phyloP scores from a whole-genome alignment of 495 filamentous ascomycete genomes.

The Mytilinidion resinicola region DNA sequence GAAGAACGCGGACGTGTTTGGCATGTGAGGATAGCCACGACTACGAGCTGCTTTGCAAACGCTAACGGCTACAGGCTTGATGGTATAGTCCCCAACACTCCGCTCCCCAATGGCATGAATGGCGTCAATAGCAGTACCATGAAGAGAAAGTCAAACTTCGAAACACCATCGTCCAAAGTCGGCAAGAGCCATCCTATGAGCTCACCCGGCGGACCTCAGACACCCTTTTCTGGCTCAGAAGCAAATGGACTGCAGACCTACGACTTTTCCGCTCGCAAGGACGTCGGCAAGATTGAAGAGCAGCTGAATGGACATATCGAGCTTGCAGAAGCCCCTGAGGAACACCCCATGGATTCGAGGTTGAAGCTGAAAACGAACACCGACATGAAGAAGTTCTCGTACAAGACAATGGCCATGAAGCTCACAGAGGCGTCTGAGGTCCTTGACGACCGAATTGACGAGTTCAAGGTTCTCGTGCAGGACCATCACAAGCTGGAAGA shows the following conservation, averaged over 20 bases:
- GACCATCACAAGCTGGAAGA: slow-evolving; percentile 69
- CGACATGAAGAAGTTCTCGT: slow-evolving; percentile 82
- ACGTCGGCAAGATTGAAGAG: slow-evolving; percentile 75
- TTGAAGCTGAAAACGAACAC: slow-evolving; percentile 75
- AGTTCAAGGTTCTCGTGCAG: slow-evolving; percentile 66
- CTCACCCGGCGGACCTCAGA: slow-evolving; percentile 39
- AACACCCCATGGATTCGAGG: slow-evolving; percentile 67
- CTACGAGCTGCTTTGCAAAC: slow-evolving; percentile 10
- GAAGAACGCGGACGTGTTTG: slow-evolving; percentile 66
- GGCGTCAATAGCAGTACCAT: slow-evolving; percentile 47
- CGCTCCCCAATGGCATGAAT: slow-evolving; percentile 42
- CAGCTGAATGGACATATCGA: slow-evolving; percentile 64
- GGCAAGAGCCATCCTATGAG: slow-evolving; percentile 43
- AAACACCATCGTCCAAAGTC: slow-evolving; percentile 52
- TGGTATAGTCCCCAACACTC: slow-evolving; percentile 66
- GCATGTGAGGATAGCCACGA: slow-evolving; percentile 56
- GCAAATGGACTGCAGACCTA: slow-evolving; percentile 29
- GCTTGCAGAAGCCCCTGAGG: slow-evolving; percentile 49
- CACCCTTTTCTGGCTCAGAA: slow-evolving; percentile 20
- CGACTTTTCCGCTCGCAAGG: slow-evolving; percentile 63
- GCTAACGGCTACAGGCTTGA: slow-evolving; percentile 54
- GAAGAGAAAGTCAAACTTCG: slow-evolving; percentile 58
- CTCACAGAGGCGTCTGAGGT: slow-evolving; percentile 86
- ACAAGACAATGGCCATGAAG: slow-evolving; percentile 92
- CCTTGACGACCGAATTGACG: slow-evolving; percentile 90